These are phyloP conservation scores for Phytophthora idaei DNA, from an alignment of 352 stramenopile species.

Conservation along the genomic window DNA sequence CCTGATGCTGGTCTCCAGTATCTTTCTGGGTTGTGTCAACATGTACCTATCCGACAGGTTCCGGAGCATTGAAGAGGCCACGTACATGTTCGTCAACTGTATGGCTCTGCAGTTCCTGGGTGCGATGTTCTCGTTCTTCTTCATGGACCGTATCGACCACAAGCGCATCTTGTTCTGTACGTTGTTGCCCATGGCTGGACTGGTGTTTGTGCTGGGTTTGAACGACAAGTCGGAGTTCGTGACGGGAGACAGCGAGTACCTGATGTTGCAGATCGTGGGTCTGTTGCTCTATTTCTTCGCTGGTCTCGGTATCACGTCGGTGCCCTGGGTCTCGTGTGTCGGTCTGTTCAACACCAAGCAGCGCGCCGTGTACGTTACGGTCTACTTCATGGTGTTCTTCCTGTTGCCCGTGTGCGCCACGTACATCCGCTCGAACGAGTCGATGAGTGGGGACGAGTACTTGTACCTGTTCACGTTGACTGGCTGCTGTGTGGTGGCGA, in stretches of 20 bases:
- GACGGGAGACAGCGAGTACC: conserved; percentile 55
- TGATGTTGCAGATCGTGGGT: conserved; percentile 76
- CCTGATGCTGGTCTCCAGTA: conserved; percentile 71
- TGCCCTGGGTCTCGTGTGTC: conserved; percentile 76
- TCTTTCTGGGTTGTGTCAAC: conserved; percentile 71
- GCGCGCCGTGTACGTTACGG: conserved; percentile 64
- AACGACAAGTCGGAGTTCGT: conserved; percentile 59
- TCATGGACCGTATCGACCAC: conserved; percentile 85
- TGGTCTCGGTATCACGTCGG: conserved; percentile 71
- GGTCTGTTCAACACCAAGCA: conserved; percentile 73
- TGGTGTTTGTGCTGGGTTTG: conserved; percentile 59
- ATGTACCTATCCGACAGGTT: conserved; percentile 78
- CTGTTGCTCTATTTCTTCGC: conserved; percentile 82
- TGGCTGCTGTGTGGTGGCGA: conserved; percentile 48
- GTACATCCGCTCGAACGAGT: conserved; percentile 45
- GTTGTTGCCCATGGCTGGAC: conserved; percentile 57
- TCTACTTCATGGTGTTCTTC: conserved; percentile 84
- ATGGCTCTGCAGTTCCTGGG: conserved; percentile 69
- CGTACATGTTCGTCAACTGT: conserved; percentile 86
- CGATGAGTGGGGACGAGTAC: conserved; percentile 48
- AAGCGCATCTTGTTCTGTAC: conserved; percentile 73
- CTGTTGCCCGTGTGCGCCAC: conserved; percentile 53
- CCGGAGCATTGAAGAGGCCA: conserved; percentile 58
- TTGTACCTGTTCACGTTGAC: conserved; percentile 62
- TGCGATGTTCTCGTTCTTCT: conserved; percentile 84